Evolutionary conservation across 2,329 filamentous ascomycete species (phyloP), one percentile per base, ranked within the genome.

Genomic region (Knoxdaviesia capensis): DNA sequence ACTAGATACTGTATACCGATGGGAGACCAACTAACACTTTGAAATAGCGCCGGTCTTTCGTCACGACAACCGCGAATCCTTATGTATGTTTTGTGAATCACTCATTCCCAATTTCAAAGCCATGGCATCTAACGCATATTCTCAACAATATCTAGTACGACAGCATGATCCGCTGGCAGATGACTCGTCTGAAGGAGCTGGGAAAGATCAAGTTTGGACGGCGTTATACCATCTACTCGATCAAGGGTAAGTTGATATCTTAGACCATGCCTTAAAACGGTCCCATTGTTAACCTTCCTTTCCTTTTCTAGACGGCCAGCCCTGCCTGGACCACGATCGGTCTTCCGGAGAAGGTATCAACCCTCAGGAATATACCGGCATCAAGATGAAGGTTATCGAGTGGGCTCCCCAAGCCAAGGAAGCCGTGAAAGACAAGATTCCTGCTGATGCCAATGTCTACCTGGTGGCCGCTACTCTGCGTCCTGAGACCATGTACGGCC

Each of bases 401-500:
- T 98, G 87, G 87, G 73, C 86, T 1, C 74, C 80, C 31, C 70
- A 77, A 48, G 81, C 85, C 29, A 73, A 75, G 48, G 72, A 80
- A 49, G 64, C 73, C 42, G 62, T 96, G 45, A 71, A 79, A 56
- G 78, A 74, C 48, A 90, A 88, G 63, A 63, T 96, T 4, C 82
- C 88, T 5, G 69, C 77, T 34, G 76, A 72, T 48, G 79, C 83
- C 38, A 80, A 80, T 47, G 79, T 94, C 44, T 96, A 80, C 64
- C 80, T 96, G 53, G 75, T 96, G 8, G 82, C 90, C 8, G 90
- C 90, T 10, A 96, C 90, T 43, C 71, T 98, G 47, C 73, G 90
- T 47, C 85, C 90, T 3, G 90, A 98, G 67, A 98, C 90, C 34
- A 96, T 98, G 88, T 98, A 96, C 56, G 92, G 92, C 36, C 90